Percentiles rank a stretch among this genome's conserved stretches.
phyloP scores from a whole-genome alignment of 2,329 filamentous ascomycete genomes.

The Cadophora sp. region DNA sequence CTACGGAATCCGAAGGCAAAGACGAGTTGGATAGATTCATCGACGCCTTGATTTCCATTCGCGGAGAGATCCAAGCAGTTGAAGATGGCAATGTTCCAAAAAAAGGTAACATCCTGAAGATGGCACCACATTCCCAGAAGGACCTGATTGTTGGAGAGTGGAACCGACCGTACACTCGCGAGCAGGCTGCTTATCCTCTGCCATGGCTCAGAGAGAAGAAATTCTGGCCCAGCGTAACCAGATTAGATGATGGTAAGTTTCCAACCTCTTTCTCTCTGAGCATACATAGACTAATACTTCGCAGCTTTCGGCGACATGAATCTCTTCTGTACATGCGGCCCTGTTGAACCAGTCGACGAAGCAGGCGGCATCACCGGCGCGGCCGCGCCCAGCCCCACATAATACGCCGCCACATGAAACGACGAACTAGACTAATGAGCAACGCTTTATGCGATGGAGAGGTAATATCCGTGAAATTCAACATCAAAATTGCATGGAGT shows the following conservation, averaged over 20 bases:
- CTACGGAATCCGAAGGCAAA: conserved; percentile 91
- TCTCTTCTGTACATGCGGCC: conserved; percentile 92
- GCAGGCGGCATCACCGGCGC: conserved; percentile 36
- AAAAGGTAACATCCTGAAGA: conserved; percentile 85
- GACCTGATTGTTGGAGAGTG: conserved; percentile 81
- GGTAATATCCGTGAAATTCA: conserved; percentile 8
- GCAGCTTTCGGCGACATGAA: conserved; percentile 88
- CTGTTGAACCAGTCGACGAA: conserved; percentile 63
- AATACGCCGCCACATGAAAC: conserved; percentile 3
- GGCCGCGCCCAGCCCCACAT: conserved; percentile 37
- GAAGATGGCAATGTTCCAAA: conserved; percentile 80
- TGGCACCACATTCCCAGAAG: conserved; percentile 83
- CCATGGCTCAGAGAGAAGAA: conserved; percentile 90
- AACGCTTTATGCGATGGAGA: background rate
- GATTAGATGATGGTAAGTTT: conserved; percentile 83
- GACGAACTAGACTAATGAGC: background rate
- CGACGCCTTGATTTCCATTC: conserved; percentile 86
- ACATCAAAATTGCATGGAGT: conserved; percentile 19
- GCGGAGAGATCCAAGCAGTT: conserved; percentile 81
- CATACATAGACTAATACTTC: conserved; percentile 33
- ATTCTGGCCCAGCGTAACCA: conserved; percentile 90
- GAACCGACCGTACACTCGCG: conserved; percentile 81
- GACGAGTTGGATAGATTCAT: conserved; percentile 93
- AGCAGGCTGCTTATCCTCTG: conserved; percentile 87
- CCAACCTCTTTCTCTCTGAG: conserved; percentile 16